A percentile compares a stretch with the other conserved stretches of the same genome.
Evolutionary conservation across 2,329 filamentous ascomycete genomes (phyloP).

Genomic region (Epichloe sibirici): DNA sequence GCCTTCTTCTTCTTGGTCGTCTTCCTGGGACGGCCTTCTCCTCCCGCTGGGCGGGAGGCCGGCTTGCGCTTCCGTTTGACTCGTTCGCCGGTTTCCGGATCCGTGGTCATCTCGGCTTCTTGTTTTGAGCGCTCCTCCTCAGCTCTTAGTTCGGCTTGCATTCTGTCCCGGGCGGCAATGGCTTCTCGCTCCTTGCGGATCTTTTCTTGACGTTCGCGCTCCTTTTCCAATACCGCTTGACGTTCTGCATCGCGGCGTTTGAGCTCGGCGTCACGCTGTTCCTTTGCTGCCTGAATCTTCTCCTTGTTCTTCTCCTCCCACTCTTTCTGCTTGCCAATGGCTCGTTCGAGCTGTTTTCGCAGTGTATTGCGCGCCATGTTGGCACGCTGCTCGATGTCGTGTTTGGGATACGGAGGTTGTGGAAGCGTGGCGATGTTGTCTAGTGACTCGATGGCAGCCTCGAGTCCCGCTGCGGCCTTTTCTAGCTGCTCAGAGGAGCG

Average conservation of each 20-base stretch:
- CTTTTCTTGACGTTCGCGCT: constrained; percentile 64
- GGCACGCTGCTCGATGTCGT: constrained; percentile 85
- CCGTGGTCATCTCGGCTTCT: constrained; percentile 70
- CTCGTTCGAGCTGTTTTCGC: constrained; percentile 78
- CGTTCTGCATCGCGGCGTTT: constrained; percentile 66
- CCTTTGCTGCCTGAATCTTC: constrained; percentile 70
- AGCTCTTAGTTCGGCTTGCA: constrained; percentile 52
- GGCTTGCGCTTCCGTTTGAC: constrained; percentile 64
- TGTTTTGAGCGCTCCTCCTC: constrained; percentile 20
- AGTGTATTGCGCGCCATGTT: constrained; percentile 97
- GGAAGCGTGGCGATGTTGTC: constrained; percentile 51
- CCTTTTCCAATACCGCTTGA: constrained; percentile 52
- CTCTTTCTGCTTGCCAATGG: constrained; percentile 71
- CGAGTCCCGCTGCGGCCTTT: constrained; percentile 66
- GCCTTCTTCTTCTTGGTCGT: constrained; percentile 42
- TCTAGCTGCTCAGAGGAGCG: constrained; percentile 72
- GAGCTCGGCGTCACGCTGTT: constrained; percentile 69
- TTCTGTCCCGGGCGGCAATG: constrained; percentile 65
- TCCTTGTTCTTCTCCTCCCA: constrained; percentile 90
- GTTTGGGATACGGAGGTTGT: constrained; percentile 73
- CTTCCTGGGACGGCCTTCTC: constrained; percentile 31
- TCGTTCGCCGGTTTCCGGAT: constrained; percentile 70
- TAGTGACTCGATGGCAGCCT: constrained; percentile 66
- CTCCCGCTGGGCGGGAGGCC: constrained; percentile 24
- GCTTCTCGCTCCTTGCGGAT: constrained; percentile 76